Conservation (phyloP, 192 early-diverging fungal species). For the Chytriomyces sp. region DNA sequence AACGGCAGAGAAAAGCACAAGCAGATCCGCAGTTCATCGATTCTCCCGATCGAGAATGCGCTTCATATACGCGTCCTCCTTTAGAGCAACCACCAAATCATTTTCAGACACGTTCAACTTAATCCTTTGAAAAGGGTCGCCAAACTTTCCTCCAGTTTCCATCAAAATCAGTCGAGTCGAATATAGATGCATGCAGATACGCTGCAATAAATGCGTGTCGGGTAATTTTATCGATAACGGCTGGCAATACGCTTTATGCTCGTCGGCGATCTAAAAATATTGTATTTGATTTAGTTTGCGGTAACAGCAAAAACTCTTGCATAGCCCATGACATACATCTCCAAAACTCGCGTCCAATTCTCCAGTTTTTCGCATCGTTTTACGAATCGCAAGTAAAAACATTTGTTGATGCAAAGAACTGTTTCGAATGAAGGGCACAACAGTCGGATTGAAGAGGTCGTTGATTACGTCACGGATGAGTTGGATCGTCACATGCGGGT, state of each 20-base stretch:
- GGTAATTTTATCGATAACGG: conserved; percentile 66
- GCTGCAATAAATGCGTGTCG: conserved; percentile 63
- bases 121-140: conserved; percentile 62
- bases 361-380: conserved; percentile 68
- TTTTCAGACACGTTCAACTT: conserved; percentile 75
- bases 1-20: neutral
- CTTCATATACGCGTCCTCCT: conserved; percentile 11
- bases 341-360: conserved; percentile 75
- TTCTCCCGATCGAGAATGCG: neutral
- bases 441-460: conserved; percentile 85
- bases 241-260: conserved; percentile 66
- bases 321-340: conserved; percentile 53
- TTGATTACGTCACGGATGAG: conserved; percentile 78
- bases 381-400: conserved; percentile 76
- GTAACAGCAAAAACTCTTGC: neutral
- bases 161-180: conserved; percentile 26
- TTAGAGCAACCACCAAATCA: conserved; percentile 78
- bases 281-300: neutral
- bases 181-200: conserved; percentile 59
- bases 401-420: conserved; percentile 81
- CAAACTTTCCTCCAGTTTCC: conserved; percentile 45
- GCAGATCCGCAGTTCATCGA: neutral
- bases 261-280: conserved; percentile 21
- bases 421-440: conserved; percentile 75
- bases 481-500: conserved; percentile 64